Percentiles rank a stretch among this genome's conserved stretches.
Conservation (phyloP, 345 rosid species). For the Sisymbrium altissimum region DNA sequence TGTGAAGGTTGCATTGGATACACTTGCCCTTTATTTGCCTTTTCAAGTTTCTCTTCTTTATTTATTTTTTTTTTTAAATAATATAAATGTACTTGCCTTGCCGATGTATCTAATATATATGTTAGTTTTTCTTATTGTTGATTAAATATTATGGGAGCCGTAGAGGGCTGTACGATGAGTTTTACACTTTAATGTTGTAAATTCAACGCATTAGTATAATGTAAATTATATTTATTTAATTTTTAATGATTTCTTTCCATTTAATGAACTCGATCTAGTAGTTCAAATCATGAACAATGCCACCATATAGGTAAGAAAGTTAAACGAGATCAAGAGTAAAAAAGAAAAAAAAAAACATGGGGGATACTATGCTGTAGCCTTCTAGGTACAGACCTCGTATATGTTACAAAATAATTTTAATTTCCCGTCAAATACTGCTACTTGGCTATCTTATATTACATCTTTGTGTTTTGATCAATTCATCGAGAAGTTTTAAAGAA, state of each 20-base stretch:
- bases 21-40: slow-evolving; percentile 43
- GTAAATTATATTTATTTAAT: neutral
- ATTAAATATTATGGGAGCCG: slow-evolving; percentile 17
- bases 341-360: neutral
- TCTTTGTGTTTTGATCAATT: neutral
- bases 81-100: slow-evolving; percentile 33
- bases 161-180: slow-evolving; percentile 22
- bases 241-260: neutral
- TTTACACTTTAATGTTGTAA: slow-evolving; percentile 1
- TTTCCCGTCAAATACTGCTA: neutral
- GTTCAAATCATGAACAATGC: neutral
- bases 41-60: slow-evolving; percentile 3
- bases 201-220: neutral
- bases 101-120: slow-evolving; percentile 24
- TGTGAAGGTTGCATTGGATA: slow-evolving; percentile 31
- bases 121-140: slow-evolving; percentile 3
- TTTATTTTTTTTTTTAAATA: neutral
- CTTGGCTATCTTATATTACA: slow-evolving; percentile 1
- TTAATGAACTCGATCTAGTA: neutral
- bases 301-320: neutral
- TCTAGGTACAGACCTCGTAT: neutral
- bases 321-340: neutral
- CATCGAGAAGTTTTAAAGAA: neutral
- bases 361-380: neutral
- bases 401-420: no score